Evolutionary conservation across 2,329 filamentous ascomycete species (phyloP).

Genomic region (Zasmidium cellare): DNA sequence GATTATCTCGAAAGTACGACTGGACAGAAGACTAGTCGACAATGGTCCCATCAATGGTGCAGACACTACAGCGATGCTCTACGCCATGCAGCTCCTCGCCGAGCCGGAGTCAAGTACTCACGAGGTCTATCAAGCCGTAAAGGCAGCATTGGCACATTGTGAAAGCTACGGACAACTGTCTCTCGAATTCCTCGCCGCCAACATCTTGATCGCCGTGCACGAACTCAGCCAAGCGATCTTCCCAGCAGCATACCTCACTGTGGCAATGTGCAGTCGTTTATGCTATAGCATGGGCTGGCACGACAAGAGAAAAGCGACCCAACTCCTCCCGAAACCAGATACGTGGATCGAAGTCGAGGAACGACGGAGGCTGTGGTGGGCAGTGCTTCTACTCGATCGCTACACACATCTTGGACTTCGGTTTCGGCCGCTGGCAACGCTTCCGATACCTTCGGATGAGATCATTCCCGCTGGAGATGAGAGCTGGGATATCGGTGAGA

Average conservation of each 20-base stretch:
- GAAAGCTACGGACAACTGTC: conserved; percentile 16
- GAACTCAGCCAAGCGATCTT: conserved; percentile 18
- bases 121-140: conserved; percentile 10
- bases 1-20: conserved; percentile 4
- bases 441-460: conserved; percentile 14
- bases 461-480: conserved; percentile 17
- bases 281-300: conserved; percentile 18
- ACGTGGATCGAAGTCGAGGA: conserved; percentile 24
- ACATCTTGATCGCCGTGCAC: conserved; percentile 16
- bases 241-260: conserved; percentile 19
- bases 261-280: conserved; percentile 11
- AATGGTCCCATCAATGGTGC: conserved; percentile 4
- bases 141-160: conserved; percentile 15
- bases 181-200: conserved; percentile 17
- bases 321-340: conserved; percentile 6
- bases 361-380: conserved; percentile 22
- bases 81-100: conserved; percentile 15
- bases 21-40: conserved; percentile 2
- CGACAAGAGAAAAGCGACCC: conserved; percentile 21
- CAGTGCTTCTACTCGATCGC: conserved; percentile 20
- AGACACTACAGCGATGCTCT: conserved; percentile 9
- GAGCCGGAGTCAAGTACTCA: not conserved
- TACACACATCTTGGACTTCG: conserved; percentile 19
- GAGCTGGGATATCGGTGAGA: conserved; percentile 19
- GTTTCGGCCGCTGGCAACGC: conserved; percentile 16